These are phyloP conservation scores for Prunella vulgaris DNA, from an alignment of 257 asterid genomes.

Conservation along the genomic window DNA sequence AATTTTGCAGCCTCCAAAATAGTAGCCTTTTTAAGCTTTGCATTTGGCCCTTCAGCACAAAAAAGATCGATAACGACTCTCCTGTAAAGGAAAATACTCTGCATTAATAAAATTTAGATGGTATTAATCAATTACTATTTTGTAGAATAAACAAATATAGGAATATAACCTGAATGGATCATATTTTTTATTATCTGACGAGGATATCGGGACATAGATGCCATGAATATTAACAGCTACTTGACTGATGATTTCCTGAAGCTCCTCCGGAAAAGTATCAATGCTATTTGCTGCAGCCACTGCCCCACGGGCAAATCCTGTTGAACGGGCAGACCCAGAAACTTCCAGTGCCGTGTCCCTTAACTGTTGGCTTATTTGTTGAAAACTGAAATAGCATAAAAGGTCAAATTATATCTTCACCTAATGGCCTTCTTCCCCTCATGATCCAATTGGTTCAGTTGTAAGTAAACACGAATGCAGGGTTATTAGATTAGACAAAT, in stretches of 20 bases:
- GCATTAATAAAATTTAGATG: not conserved
- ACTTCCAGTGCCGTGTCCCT: constrained; percentile 44
- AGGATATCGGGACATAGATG: constrained; percentile 69
- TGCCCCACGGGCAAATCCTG: constrained; percentile 45
- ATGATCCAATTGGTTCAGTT: not conserved
- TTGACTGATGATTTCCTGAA: constrained; percentile 50
- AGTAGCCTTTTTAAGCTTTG: constrained; percentile 67
- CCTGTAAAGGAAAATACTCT: constrained; percentile 37
- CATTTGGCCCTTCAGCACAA: constrained; percentile 64
- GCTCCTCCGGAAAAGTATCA: constrained; percentile 53
- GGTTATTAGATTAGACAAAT: no score
- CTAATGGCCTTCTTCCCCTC: constrained; percentile 11
- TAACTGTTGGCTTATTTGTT: constrained; percentile 58
- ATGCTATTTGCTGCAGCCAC: constrained; percentile 49
- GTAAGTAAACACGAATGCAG: no score
- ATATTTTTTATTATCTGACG: constrained; percentile 59
- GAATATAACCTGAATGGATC: constrained; percentile 28
- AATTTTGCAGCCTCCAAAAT: constrained; percentile 66
- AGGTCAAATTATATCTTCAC: constrained; percentile 16
- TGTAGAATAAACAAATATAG: not conserved
- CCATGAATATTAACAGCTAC: constrained; percentile 79
- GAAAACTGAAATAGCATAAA: constrained; percentile 46
- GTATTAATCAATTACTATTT: not conserved
- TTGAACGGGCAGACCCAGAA: constrained; percentile 42
- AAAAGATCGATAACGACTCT: constrained; percentile 68